Evolutionary conservation across 805 yeast species (phyloP).

Genomic region (Nakazawaea sp.): DNA sequence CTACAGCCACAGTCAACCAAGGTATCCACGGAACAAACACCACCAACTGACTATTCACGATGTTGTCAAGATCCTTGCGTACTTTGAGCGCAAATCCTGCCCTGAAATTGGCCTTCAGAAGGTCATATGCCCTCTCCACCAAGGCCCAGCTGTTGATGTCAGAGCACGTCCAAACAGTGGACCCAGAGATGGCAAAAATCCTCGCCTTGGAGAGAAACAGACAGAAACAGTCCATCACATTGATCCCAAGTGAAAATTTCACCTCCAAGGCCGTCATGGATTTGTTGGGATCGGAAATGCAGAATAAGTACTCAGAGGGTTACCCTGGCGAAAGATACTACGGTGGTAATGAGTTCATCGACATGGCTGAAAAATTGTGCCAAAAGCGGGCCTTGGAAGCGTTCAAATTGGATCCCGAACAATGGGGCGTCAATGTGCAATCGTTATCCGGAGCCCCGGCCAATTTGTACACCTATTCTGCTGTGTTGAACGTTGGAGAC

Average conservation of each 20-base stretch:
- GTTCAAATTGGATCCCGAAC: conserved; percentile 62
- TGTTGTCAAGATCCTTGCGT: not conserved
- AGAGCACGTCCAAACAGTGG: conserved; percentile 59
- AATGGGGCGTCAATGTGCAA: conserved; percentile 98
- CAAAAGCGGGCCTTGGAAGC: conserved; percentile 88
- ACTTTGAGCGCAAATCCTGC: not conserved
- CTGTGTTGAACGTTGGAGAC: conserved; percentile 82
- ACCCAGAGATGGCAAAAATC: conserved; percentile 81
- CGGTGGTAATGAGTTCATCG: conserved; percentile 96
- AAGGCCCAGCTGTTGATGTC: conserved; percentile 49
- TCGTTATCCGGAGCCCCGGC: conserved; percentile 96
- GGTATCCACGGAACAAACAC: too few relatives aligned
- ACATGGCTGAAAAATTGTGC: conserved; percentile 82
- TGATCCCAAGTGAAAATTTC: conserved; percentile 95
- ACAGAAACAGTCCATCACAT: conserved; percentile 86
- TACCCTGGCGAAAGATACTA: conserved; percentile 97
- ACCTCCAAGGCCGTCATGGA: conserved; percentile 94
- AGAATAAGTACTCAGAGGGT: conserved; percentile 96
- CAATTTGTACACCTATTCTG: conserved; percentile 86
- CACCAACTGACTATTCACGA: not conserved
- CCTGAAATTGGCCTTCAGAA: not conserved
- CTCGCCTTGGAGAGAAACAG: conserved; percentile 71
- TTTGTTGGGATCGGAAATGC: conserved; percentile 92
- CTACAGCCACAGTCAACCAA: too few relatives aligned
- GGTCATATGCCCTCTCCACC: conserved; percentile 36